phyloP scores from a whole-genome alignment of 306 rosid species.

The Hippophae gyantsensis region DNA sequence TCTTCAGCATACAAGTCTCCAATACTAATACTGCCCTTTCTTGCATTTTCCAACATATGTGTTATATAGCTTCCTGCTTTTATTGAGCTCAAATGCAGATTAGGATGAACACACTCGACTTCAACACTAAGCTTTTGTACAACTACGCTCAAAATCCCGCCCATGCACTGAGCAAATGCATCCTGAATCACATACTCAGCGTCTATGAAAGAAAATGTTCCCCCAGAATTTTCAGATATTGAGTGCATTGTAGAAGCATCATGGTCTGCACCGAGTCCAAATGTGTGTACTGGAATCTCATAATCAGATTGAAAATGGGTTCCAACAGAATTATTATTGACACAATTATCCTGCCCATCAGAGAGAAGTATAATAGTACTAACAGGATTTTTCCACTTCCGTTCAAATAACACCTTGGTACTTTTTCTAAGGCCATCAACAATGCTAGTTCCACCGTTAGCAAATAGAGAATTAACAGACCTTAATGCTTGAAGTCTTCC shows the following conservation, averaged over 20 bases:
- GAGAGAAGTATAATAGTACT: slow-evolving; percentile 73
- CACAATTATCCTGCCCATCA: slow-evolving; percentile 86
- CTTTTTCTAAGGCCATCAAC: slow-evolving; percentile 77
- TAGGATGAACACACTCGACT: slow-evolving; percentile 49
- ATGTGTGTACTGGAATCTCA: slow-evolving; percentile 73
- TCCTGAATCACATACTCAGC: slow-evolving; percentile 82
- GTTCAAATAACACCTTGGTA: slow-evolving; percentile 72
- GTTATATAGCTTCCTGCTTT: slow-evolving; percentile 71
- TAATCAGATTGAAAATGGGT: slow-evolving; percentile 25
- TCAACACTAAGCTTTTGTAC: slow-evolving; percentile 66
- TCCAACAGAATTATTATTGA: slow-evolving; percentile 23
- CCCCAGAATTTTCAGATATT: slow-evolving; percentile 75
- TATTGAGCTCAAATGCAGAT: slow-evolving; percentile 46
- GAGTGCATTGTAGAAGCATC: slow-evolving; percentile 76
- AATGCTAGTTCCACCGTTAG: slow-evolving; percentile 81
- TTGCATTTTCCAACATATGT: slow-evolving; percentile 34
- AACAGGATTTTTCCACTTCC: slow-evolving; percentile 79
- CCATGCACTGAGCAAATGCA: slow-evolving; percentile 96
- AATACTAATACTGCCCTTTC: slow-evolving; percentile 51
- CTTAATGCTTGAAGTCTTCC: slow-evolving; percentile 71
- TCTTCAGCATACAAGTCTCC: slow-evolving; percentile 94
- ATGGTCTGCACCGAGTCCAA: slow-evolving; percentile 87
- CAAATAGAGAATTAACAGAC: slow-evolving; percentile 55
- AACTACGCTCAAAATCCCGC: slow-evolving; percentile 88
- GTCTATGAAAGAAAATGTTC: slow-evolving; percentile 91